These are phyloP conservation scores for Endocladia muricata DNA, from an alignment of 31 red algal species.

Conservation along the genomic window DNA sequence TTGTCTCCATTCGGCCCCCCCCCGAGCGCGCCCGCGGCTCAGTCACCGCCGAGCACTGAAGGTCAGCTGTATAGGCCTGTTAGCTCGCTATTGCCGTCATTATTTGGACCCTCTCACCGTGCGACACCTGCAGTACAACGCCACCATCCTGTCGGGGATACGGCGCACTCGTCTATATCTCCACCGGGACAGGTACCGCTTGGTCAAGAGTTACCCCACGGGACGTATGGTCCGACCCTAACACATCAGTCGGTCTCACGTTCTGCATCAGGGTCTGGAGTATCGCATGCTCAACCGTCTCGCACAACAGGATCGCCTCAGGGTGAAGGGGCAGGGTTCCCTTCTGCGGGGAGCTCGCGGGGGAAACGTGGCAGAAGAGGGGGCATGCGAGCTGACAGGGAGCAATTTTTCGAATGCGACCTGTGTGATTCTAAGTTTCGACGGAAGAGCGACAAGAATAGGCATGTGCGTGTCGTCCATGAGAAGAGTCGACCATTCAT, in stretches of 20 bases:
- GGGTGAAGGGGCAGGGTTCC: no score
- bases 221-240: no score
- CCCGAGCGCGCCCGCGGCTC: not conserved
- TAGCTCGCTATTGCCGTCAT: not conserved
- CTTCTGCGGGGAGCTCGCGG: not conserved
- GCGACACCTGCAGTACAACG: not conserved
- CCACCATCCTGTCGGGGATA: not conserved
- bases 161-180: not conserved
- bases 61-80: not conserved
- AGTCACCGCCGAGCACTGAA: not conserved
- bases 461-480: conserved; percentile 75
- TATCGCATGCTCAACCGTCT: conserved; percentile 28
- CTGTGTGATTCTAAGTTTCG: conserved; percentile 46
- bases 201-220: no score
- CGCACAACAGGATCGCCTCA: not conserved
- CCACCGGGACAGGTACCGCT: not conserved
- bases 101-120: not conserved
- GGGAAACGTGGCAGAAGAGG: not conserved
- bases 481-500: conserved; percentile 76
- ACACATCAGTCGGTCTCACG: conserved; percentile 15
- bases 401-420: conserved; percentile 47
- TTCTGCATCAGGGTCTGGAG: conserved; percentile 40
- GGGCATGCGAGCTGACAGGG: not conserved
- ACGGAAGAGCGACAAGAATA: conserved; percentile 70
- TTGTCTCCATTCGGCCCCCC: conserved; percentile 26